phyloP scores from a whole-genome alignment of 495 filamentous ascomycete species.

The Penicillium cinerascens region DNA sequence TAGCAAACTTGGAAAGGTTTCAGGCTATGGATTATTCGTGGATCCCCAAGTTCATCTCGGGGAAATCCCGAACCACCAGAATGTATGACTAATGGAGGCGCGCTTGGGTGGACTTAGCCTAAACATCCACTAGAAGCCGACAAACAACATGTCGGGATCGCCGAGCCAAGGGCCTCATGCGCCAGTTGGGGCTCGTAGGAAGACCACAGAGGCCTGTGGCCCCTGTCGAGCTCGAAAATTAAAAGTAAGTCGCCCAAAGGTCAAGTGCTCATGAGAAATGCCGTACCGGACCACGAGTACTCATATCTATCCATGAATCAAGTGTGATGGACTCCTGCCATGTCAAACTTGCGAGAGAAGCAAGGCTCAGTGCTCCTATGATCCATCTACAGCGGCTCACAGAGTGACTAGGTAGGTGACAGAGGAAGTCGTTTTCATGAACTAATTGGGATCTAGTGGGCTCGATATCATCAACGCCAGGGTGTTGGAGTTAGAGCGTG shows the following conservation, averaged over 20 bases:
- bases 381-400: slow-evolving; percentile 7
- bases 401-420: background rate
- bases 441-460: background rate
- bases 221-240: slow-evolving; percentile 9
- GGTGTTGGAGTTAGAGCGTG: slow-evolving; percentile 9
- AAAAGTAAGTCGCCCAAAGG: slow-evolving; percentile 2
- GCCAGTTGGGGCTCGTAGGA: background rate
- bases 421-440: background rate
- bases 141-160: too few species aligned
- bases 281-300: background rate
- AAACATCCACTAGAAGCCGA: too few species aligned
- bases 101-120: too few species aligned
- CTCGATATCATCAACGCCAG: slow-evolving; percentile 13
- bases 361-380: slow-evolving; percentile 8
- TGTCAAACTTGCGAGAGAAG: slow-evolving; percentile 10
- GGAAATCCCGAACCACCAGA: too few species aligned
- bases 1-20: too few species aligned
- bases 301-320: background rate
- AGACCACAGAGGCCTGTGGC: slow-evolving; percentile 12
- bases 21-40: too few species aligned
- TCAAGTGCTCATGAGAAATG: background rate
- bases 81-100: too few species aligned
- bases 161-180: too few species aligned
- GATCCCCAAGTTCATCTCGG: too few species aligned
- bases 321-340: slow-evolving; percentile 12